These are phyloP conservation scores for Coemansia pectinata DNA, from an alignment of 192 early-diverging fungal genomes.

Conservation along the genomic window DNA sequence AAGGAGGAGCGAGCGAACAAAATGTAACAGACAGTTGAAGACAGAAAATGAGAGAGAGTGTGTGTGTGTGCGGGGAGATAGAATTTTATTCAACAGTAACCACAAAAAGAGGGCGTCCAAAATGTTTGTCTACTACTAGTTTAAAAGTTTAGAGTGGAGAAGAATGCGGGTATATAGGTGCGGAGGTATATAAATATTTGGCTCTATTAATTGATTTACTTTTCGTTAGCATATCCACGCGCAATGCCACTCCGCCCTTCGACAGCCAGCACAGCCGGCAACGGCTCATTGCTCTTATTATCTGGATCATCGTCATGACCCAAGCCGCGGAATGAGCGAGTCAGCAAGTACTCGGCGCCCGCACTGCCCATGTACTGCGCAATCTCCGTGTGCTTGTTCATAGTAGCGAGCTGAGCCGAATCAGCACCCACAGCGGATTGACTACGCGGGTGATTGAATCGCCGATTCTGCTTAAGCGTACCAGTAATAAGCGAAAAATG, in stretches of 20 bases:
- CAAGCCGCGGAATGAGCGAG: slow-evolving; percentile 79
- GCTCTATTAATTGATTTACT: slow-evolving; percentile 14
- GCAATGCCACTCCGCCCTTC: slow-evolving; percentile 92
- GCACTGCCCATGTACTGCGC: slow-evolving; percentile 51
- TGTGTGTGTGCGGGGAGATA: not conserved
- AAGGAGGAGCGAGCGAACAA: no score
- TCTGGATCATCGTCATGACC: slow-evolving; percentile 56
- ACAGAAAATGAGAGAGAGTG: not conserved
- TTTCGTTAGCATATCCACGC: slow-evolving; percentile 65
- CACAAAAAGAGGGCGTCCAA: not conserved
- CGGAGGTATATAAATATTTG: slow-evolving; percentile 9
- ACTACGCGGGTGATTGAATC: slow-evolving; percentile 38
- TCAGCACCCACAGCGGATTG: not conserved
- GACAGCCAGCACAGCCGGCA: slow-evolving; percentile 31
- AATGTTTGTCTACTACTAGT: slow-evolving; percentile 8
- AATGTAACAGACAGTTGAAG: not conserved
- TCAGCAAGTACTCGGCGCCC: slow-evolving; percentile 68
- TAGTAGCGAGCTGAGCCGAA: slow-evolving; percentile 54
- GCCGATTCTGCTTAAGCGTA: slow-evolving; percentile 61
- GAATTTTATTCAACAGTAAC: slow-evolving; percentile 11
- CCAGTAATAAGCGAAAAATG: slow-evolving; percentile 93
- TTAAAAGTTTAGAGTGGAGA: not conserved
- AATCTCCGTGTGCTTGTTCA: slow-evolving; percentile 56
- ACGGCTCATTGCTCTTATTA: not conserved
- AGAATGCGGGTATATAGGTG: not conserved